phyloP scores from a whole-genome alignment of 2,329 filamentous ascomycete species.

The Claviceps sp. region DNA sequence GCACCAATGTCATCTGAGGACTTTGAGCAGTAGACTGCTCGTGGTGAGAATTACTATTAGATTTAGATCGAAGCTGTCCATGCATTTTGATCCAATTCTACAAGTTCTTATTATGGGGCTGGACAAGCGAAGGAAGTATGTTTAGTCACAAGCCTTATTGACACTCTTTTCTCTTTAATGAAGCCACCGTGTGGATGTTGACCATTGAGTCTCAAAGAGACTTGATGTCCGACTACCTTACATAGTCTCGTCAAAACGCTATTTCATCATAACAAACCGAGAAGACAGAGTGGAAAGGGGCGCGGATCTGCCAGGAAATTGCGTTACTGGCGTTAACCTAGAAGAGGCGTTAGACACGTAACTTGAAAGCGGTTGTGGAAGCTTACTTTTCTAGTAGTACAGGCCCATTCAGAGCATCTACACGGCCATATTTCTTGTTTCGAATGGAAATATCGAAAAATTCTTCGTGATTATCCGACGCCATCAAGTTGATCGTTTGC shows the following conservation, averaged over 20 bases:
- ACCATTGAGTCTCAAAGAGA: neutral
- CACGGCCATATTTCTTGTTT: constrained; percentile 87
- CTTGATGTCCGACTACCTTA: neutral
- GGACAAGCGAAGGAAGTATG: constrained; percentile 9
- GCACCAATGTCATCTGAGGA: constrained; percentile 32
- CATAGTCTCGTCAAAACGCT: constrained; percentile 2
- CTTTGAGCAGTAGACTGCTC: constrained; percentile 23
- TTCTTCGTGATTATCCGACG: constrained; percentile 82
- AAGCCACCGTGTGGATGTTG: neutral
- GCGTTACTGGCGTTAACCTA: constrained; percentile 52
- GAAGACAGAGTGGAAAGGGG: constrained; percentile 63
- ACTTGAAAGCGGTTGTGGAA: neutral
- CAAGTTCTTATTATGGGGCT: neutral
- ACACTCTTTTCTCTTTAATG: neutral
- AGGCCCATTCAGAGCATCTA: constrained; percentile 82
- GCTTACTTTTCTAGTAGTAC: constrained; percentile 79
- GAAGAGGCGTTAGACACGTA: constrained; percentile 12
- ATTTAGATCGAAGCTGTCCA: neutral
- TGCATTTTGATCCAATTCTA: neutral
- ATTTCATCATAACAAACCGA: constrained; percentile 51
- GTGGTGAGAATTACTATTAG: neutral
- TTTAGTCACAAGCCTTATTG: neutral
- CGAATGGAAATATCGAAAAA: constrained; percentile 86
- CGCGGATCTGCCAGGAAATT: constrained; percentile 43
- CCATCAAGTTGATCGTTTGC: constrained; percentile 82